phyloP scores from a whole-genome alignment of 1,284 basidiomycete genomes.

The Sanghuangporus weigelae region DNA sequence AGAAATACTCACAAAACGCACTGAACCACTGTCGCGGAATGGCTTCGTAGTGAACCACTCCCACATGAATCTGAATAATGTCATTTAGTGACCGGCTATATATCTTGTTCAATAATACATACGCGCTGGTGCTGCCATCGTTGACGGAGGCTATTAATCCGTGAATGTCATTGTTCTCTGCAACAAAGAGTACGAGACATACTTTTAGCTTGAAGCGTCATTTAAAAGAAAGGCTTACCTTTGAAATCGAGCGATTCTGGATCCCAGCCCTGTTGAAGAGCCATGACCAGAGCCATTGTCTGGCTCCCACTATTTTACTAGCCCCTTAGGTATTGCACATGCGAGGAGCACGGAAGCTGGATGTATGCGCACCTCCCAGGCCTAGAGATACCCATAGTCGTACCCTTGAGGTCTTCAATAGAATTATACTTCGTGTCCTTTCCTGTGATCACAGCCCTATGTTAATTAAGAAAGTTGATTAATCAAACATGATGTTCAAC shows the following conservation, averaged over 20 bases:
- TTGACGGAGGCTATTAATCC: slow-evolving; percentile 92
- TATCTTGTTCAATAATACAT: background rate
- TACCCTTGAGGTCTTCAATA: slow-evolving; percentile 75
- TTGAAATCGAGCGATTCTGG: slow-evolving; percentile 71
- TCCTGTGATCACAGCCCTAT: slow-evolving; percentile 90
- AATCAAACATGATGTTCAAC: no score
- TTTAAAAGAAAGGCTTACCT: slow-evolving; percentile 36
- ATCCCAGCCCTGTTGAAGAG: slow-evolving; percentile 79
- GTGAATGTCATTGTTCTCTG: slow-evolving; percentile 87
- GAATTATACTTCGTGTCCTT: slow-evolving; percentile 66
- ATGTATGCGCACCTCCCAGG: slow-evolving; percentile 59
- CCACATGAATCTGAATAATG: slow-evolving; percentile 65
- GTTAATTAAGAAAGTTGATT: background rate
- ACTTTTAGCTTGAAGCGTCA: background rate
- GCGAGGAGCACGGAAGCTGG: background rate
- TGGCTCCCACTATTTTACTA: slow-evolving; percentile 62
- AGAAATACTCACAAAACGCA: slow-evolving; percentile 64
- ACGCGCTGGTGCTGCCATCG: slow-evolving; percentile 73
- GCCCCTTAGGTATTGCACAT: background rate
- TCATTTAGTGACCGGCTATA: background rate
- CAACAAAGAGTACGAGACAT: background rate
- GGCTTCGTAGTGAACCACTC: slow-evolving; percentile 99
- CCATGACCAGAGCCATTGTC: slow-evolving; percentile 96
- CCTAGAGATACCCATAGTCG: slow-evolving; percentile 87
- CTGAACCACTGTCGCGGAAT: slow-evolving; percentile 77